phyloP scores from a whole-genome alignment of 169 alveolate genomes.

The Neospora caninum region DNA sequence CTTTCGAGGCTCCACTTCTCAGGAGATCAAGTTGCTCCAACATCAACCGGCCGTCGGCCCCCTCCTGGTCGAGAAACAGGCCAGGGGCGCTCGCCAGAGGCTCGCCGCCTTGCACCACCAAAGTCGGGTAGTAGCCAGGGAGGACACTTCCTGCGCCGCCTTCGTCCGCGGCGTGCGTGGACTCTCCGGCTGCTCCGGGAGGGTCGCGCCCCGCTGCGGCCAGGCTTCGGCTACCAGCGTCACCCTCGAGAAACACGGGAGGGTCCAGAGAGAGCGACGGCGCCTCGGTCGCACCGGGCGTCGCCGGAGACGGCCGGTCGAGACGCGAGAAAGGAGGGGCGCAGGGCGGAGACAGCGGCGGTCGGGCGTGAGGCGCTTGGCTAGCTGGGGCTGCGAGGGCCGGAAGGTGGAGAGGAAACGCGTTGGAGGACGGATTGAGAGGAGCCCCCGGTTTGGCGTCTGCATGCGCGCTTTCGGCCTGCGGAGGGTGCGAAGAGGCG shows the following conservation, averaged over 20 bases:
- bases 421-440: no score
- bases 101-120: not conserved
- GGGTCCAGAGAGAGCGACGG: no score
- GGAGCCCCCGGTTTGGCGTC: no score
- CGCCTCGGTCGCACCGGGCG: no score
- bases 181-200: not conserved
- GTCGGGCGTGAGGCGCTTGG: no score
- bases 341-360: no score
- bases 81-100: not conserved
- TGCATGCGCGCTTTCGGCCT: no score
- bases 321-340: no score
- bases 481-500: no score
- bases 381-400: no score
- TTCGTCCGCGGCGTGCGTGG: not conserved
- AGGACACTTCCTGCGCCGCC: not conserved
- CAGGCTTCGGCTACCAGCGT: not conserved
- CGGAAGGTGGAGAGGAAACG: no score
- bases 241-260: not conserved
- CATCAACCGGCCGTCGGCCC: constrained; percentile 60
- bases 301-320: no score
- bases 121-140: not conserved
- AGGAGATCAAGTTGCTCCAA: constrained; percentile 65
- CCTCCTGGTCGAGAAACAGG: not conserved
- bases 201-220: not conserved
- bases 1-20: constrained; percentile 68